These are phyloP conservation scores for Porodaedalea pini DNA, from an alignment of 1,284 basidiomycete genomes.

Conservation along the genomic window DNA sequence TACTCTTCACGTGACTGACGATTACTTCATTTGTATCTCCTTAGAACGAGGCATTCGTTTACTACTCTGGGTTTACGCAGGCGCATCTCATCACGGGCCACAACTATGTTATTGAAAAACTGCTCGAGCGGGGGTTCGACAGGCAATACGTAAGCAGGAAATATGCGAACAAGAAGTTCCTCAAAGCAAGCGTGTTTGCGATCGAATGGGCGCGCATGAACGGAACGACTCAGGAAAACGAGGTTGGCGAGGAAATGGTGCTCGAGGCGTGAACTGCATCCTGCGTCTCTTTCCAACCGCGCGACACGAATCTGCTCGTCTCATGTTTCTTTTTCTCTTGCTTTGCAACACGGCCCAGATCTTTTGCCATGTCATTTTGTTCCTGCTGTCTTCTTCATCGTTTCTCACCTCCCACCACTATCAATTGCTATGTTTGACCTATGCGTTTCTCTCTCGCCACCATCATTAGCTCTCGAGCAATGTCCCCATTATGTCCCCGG, in stretches of 20 bases:
- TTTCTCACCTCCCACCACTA: neutral
- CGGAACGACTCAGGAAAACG: constrained; percentile 1
- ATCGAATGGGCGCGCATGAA: constrained; percentile 58
- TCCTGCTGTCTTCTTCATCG: neutral
- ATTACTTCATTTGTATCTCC: constrained; percentile 28
- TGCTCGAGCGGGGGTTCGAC: constrained; percentile 78
- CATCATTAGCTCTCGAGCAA: neutral
- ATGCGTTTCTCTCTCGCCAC: neutral
- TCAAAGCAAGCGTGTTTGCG: constrained; percentile 78
- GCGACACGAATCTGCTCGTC: neutral
- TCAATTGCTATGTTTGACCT: constrained; percentile 2
- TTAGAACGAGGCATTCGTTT: constrained; percentile 89
- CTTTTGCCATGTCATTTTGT: neutral
- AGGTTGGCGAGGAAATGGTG: constrained; percentile 10
- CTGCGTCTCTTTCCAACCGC: neutral
- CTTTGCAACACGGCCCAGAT: neutral
- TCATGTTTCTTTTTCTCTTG: neutral
- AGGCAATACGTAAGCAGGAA: constrained; percentile 92
- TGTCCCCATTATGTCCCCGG: constrained; percentile 2
- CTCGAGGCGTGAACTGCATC: constrained; percentile 11
- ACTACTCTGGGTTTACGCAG: constrained; percentile 91
- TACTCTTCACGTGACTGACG: constrained; percentile 49
- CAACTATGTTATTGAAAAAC: constrained; percentile 79
- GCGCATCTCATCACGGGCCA: constrained; percentile 85
- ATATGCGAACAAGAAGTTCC: constrained; percentile 96